Evolutionary conservation across 1,284 basidiomycete species (phyloP), one percentile per base, ranked within the genome.

Genomic region (Fistulina hepatica): DNA sequence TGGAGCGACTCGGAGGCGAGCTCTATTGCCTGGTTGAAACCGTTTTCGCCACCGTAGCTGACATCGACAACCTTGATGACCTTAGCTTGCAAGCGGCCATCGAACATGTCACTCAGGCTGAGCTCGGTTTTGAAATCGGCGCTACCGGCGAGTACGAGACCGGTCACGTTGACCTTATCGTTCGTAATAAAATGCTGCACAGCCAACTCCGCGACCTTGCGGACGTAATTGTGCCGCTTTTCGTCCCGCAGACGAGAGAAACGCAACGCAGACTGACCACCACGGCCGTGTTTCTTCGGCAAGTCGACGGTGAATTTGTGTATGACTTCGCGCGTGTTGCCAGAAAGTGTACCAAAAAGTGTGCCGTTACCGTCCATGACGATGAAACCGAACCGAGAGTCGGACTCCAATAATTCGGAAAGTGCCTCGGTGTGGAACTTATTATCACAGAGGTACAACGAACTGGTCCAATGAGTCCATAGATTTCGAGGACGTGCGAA

Each of bases 41-140:
- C 94, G 58, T 98, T 97, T 65, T 98, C 94, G 38, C 95, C 94
- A 37, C 95, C 95, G 55, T 99, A 99, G 51, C 86, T 92, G 50
- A 99, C 93, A 67, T 99, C 94, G 44, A 98, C 92, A 31, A 97
- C 79, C 64, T 97, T 97, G 71, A 95, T 88, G 48, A 97, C 70
- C 67, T 95, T 97, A 21, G 89, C 78, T 4, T 58, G 77, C 52
- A 99, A 69, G 40, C 94, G 75, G 36, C 60, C 78, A 64, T 99
- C 94, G 49, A 99, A 94, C 78, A 99, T 81, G 58, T 99, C 95
- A 57, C 85, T 91, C 64, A 86, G 88, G 52, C 86, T 84, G 45
- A 99, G 73, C 59, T 97, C 95, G 17, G 90, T 97, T 69, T 99
- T 99, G 74, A 99, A 93, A 60, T 99, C 95, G 41, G 95, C 95